Evolutionary conservation across 805 yeast species (phyloP), one percentile per base, ranked within the genome.

Genomic region (Vanderwaltozyma yarrowii): DNA sequence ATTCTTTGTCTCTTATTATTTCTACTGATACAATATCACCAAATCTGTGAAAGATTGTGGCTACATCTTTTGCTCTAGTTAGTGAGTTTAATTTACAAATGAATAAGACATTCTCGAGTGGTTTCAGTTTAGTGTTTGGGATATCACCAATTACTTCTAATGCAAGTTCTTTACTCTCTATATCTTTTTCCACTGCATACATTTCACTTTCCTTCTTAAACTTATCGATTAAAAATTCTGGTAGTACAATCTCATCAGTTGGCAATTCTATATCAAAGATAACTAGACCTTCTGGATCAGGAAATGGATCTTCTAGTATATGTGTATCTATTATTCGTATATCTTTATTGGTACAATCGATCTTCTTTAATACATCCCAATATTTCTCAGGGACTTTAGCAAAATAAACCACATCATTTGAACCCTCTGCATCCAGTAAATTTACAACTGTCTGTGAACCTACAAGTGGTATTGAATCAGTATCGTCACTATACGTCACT

Each of bases 1-100:
- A 24, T 18, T 30, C 31, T 30, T 36, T 36, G 16, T 36, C 34
- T 25, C 26, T 13, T 5, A 36, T 18, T 2, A 36, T 25, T 26
- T 36, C 38, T 11, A 25, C 34, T 2, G 38, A 36, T 18, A 29
- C 18, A 1, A 36, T 14, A 3, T 30, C 17, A 11, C 34, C 34
- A 36, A 36, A 36, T 18, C 38, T 30, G 3, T 26, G 18, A 25
- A 36, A 36, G 8, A 36, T 36, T 9, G 19, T 33, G 11, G 38
- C 38, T n/a, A 36, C n/a, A 26, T 36, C 38, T 19, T 30, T 18
- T 13, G 38, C 38, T 19, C 18, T 36, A 4, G 38, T 36, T 11
- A 30, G 12, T 6, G 14, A 19, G 25, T 36, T 36, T 24, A 36
- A 23, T 25, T 36, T 36, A 30, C 38, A 36, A 10, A 36, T 26